Evolutionary conservation across 1,284 basidiomycete genomes (phyloP), one percentile per base, ranked within the genome.

Genomic region (Boletellus deceptivus): DNA sequence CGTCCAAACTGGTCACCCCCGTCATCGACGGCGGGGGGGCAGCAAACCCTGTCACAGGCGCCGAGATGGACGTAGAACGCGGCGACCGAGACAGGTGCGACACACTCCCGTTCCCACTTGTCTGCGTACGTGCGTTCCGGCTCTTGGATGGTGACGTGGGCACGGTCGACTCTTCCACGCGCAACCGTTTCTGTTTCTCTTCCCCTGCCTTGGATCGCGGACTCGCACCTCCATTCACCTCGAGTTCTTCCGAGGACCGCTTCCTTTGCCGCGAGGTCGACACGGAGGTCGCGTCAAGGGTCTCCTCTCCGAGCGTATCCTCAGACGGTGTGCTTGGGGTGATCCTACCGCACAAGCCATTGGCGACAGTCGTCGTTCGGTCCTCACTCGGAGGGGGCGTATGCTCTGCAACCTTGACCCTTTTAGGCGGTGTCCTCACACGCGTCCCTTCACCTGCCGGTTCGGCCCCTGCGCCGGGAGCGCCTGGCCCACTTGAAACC

Each of bases 231-330:
- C 49, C 55, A 35, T 43, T 44, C 31, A 55, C 42, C 0, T 66
- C 66, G 22, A 66, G 54, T 37, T 66, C 64, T 54, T 66, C 64
- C 11, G 66, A 66, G 13, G 64, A 70, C 14, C 68, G 66, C 52
- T 66, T 66, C n/a, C 64, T 63, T 48, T 70, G 64, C 6, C 64
- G 66, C 10, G 65, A 38, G 0, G 35, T 8, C 1, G 57, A 41
- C 3, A 49, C 29, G 4, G 31, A 31, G 7, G 35, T 39, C 11
- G 43, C n/a, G 0, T 49, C 45, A 6, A 53, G 48, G 27, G 27
- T 29, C 3, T 43, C 53, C 14, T 54, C 54, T 34, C 22, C 35
- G 7, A 34, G 20, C 7, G 9, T 22, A 2, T 31, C 31, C n/a
- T 44, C 33, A 3, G 44, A 35, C 8, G 57, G 49, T 17, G 52